Evolutionary conservation across 1,139 yeast species (phyloP).

Genomic region (Nadsonia commutata): DNA sequence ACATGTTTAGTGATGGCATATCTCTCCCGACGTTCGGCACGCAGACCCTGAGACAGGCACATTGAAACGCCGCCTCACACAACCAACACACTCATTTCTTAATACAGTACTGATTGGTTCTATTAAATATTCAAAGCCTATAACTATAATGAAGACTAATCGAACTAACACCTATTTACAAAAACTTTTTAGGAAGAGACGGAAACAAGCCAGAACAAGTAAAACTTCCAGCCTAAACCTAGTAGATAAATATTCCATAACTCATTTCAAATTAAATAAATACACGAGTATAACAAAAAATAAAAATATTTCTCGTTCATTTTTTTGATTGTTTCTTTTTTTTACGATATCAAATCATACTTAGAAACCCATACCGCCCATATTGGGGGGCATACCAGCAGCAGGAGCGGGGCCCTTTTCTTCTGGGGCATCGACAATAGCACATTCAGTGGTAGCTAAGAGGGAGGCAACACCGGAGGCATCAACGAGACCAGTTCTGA

Average conservation of each 20-base stretch:
- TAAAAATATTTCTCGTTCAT: constrained; percentile 1
- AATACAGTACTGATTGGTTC: too few species aligned
- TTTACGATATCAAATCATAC: constrained; percentile 5
- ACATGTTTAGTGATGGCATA: too few species aligned
- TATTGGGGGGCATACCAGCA: constrained; percentile 44
- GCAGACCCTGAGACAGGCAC: too few species aligned
- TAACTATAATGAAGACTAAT: too few species aligned
- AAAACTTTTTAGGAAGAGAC: background rate
- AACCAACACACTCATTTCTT: too few species aligned
- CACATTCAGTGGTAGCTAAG: constrained; percentile 97
- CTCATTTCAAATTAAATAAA: constrained; percentile 2
- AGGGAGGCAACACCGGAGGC: constrained; percentile 97
- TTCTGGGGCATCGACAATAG: constrained; percentile 94
- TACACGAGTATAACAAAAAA: background rate
- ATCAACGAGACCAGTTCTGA: constrained; percentile 90
- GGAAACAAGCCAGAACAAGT: background rate
- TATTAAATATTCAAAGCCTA: too few species aligned
- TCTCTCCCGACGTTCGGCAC: too few species aligned
- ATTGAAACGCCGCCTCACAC: too few species aligned
- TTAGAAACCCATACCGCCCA: constrained; percentile 34
- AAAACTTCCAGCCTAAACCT: background rate
- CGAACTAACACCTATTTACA: background rate
- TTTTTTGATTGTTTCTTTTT: constrained; percentile 1
- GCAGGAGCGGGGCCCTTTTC: constrained; percentile 46
- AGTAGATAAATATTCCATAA: background rate